phyloP scores from a whole-genome alignment of 2,329 filamentous ascomycete species.

The Rhynchosporium agropyri region DNA sequence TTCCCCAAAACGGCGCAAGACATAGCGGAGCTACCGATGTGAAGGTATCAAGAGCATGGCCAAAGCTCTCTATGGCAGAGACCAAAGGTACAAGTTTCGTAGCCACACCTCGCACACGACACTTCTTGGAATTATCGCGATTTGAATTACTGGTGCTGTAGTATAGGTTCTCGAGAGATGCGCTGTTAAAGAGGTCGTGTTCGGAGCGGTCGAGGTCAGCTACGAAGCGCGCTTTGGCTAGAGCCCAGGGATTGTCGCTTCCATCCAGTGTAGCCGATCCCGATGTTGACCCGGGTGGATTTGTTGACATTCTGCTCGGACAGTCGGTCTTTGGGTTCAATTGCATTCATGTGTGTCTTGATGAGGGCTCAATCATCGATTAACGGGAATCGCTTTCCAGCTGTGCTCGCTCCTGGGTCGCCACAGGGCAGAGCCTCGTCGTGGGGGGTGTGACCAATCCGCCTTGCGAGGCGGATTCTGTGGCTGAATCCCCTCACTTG shows the following conservation, averaged over 20 bases:
- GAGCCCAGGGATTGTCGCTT: constrained; percentile 22
- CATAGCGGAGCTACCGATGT: constrained; percentile 22
- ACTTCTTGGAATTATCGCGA: constrained; percentile 18
- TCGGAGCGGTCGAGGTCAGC: constrained; percentile 23
- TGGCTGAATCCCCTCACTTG: neutral
- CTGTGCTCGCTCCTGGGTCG: no score
- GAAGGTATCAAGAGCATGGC: constrained; percentile 22
- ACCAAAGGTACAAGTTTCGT: constrained; percentile 22
- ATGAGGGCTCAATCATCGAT: no score
- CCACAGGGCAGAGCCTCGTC: constrained; percentile 6
- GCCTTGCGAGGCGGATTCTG: constrained; percentile 8
- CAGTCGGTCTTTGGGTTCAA: no score
- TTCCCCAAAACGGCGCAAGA: constrained; percentile 26
- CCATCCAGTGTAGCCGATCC: constrained; percentile 10
- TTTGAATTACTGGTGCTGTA: constrained; percentile 23
- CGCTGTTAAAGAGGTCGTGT: constrained; percentile 23
- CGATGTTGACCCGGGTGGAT: neutral
- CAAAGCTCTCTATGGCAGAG: constrained; percentile 26
- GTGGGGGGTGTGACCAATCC: constrained; percentile 1
- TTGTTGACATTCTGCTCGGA: constrained; percentile 1
- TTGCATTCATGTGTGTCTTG: no score
- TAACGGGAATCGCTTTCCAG: no score
- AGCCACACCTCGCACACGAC: constrained; percentile 16
- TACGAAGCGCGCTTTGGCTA: constrained; percentile 24
- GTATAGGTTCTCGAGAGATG: constrained; percentile 29